Conservation (phyloP, 768 basidiomycete species). For the Lactifluus echinatus region DNA sequence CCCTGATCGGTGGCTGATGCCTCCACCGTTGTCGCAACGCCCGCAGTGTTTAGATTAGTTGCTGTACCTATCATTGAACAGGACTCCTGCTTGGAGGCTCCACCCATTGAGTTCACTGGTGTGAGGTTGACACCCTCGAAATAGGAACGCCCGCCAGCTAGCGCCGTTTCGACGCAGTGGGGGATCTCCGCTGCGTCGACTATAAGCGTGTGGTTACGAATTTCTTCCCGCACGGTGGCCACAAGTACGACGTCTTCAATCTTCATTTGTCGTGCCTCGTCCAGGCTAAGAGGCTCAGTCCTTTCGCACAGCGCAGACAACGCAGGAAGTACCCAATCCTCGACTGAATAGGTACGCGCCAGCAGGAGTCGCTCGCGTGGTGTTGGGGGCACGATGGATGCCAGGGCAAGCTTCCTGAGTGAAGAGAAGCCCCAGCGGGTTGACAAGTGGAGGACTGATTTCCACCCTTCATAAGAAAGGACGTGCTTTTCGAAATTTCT, state of each 20-base stretch:
- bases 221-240: slow-evolving; percentile 1
- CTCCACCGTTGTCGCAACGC: neutral
- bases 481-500: slow-evolving; percentile 2
- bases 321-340: slow-evolving; percentile 7
- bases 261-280: slow-evolving; percentile 4
- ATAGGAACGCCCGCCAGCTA: neutral
- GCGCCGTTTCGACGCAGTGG: neutral
- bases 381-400: neutral
- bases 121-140: neutral
- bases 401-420: slow-evolving; percentile 19
- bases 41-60: neutral
- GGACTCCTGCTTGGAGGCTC: neutral
- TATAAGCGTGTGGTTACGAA: neutral
- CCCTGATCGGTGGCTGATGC: neutral
- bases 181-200: neutral
- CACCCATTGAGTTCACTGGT: neutral
- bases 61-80: neutral
- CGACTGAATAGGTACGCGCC: neutral
- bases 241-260: slow-evolving; percentile 10
- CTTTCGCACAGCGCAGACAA: slow-evolving; percentile 8
- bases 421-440: slow-evolving; percentile 26
- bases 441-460: slow-evolving; percentile 23
- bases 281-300: neutral
- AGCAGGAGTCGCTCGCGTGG: slow-evolving; percentile 5
- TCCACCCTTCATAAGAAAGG: slow-evolving; percentile 21